These are phyloP conservation scores for Raphanus raphanistrum DNA, from an alignment of 345 rosid genomes.

Conservation along the genomic window DNA sequence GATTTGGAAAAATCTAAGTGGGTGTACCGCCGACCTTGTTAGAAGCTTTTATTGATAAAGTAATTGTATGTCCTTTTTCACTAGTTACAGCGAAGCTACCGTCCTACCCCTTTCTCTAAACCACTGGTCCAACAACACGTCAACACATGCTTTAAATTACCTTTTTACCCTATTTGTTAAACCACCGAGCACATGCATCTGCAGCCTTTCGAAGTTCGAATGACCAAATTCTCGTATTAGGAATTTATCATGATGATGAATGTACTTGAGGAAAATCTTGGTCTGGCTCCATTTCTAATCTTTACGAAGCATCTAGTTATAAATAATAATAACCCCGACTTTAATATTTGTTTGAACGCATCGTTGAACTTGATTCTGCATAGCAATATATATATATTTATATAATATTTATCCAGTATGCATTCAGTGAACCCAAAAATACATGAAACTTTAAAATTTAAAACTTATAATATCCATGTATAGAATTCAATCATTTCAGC, in stretches of 20 bases:
- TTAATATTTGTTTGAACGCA: background rate
- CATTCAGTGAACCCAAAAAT: background rate
- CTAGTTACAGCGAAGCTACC: background rate
- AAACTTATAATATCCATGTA: background rate
- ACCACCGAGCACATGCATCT: slow-evolving; percentile 14
- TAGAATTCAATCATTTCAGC: background rate
- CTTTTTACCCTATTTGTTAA: background rate
- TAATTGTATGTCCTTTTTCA: slow-evolving; percentile 3
- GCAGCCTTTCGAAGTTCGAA: slow-evolving; percentile 28
- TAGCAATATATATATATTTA: background rate
- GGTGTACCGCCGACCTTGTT: slow-evolving; percentile 11
- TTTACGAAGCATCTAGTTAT: background rate
- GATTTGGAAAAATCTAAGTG: slow-evolving; percentile 20
- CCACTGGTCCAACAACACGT: slow-evolving; percentile 15
- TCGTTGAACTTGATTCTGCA: background rate
- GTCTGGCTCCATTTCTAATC: background rate
- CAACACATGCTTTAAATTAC: background rate
- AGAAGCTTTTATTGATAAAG: slow-evolving; percentile 12
- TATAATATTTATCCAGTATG: background rate
- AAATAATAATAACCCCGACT: background rate
- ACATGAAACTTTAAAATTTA: background rate
- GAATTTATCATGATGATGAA: slow-evolving; percentile 2
- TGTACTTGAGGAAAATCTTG: slow-evolving; percentile 2
- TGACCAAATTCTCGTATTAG: slow-evolving; percentile 6
- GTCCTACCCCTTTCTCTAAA: background rate